These are phyloP conservation scores for Brachypodium distachyon DNA, from an alignment of 202 grass and related monocot genomes.

Conservation along the genomic window DNA sequence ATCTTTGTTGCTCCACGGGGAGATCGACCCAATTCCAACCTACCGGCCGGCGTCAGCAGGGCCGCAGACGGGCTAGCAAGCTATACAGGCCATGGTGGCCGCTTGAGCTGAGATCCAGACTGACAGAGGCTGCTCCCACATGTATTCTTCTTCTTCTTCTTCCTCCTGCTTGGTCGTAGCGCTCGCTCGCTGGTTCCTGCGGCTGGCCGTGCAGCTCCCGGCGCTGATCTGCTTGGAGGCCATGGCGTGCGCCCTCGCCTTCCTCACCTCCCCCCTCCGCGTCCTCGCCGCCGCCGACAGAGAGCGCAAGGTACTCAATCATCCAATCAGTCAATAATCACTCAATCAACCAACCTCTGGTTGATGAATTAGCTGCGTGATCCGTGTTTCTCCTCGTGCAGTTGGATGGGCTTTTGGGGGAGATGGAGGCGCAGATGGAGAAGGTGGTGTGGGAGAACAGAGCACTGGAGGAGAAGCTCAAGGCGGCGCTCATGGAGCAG, in stretches of 20 bases:
- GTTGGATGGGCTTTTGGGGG: slow-evolving; percentile 39
- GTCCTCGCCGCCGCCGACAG: slow-evolving; percentile 25
- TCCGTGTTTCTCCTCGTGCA: neutral
- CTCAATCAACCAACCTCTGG: too few species aligned
- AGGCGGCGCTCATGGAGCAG: slow-evolving; percentile 28
- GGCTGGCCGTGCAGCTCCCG: neutral
- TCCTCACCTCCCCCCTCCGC: slow-evolving; percentile 43
- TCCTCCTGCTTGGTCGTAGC: neutral
- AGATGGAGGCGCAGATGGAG: slow-evolving; percentile 77
- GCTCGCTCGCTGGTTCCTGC: neutral
- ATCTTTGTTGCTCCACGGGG: neutral
- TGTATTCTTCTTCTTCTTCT: neutral
- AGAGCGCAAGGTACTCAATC: slow-evolving; percentile 3
- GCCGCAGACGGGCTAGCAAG: too few species aligned
- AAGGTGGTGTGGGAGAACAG: slow-evolving; percentile 44
- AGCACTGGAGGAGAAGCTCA: slow-evolving; percentile 40
- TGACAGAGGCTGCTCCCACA: too few species aligned
- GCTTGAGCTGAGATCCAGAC: neutral
- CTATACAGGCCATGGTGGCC: too few species aligned
- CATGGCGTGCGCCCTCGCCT: slow-evolving; percentile 18
- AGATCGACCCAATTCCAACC: too few species aligned
- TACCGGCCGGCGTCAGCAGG: too few species aligned
- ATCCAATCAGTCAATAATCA: too few species aligned
- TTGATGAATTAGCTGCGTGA: too few species aligned
- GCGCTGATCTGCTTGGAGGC: slow-evolving; percentile 26